Conservation (phyloP, 345 rosid species). For the Cardiospermum halicacabum region DNA sequence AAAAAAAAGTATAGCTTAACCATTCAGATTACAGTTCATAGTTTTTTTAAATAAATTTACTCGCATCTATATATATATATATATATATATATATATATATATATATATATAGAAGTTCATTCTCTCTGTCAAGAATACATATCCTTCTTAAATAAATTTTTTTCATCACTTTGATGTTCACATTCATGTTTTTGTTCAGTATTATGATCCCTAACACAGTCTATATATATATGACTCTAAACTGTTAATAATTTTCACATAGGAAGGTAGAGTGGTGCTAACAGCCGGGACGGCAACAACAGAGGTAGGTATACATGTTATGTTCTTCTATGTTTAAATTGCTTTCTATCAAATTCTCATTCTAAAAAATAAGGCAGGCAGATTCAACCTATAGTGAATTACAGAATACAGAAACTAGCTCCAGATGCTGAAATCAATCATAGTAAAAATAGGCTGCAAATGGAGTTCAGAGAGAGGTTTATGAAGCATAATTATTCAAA, state of each 20-base stretch:
- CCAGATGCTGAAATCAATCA: not conserved
- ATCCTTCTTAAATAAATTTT: not conserved
- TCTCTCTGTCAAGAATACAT: not conserved
- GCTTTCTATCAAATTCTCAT: too few species aligned
- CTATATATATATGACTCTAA: not conserved
- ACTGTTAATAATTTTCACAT: not conserved
- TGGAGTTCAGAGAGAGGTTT: not conserved
- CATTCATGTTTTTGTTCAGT: not conserved
- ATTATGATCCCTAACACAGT: not conserved
- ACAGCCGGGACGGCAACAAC: too few species aligned
- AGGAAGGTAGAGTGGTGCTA: too few species aligned
- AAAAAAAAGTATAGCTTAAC: not conserved
- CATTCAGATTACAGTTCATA: not conserved
- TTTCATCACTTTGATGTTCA: not conserved
- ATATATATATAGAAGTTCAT: too few species aligned
- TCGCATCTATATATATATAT: too few species aligned
- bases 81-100: too few species aligned
- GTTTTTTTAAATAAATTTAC: conserved; percentile 14
- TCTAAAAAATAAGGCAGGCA: not conserved
- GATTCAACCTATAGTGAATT: not conserved
- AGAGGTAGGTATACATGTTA: too few species aligned
- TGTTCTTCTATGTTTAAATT: too few species aligned
- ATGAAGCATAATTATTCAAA: not conserved
- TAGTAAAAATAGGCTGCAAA: not conserved
- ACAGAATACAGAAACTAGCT: not conserved